A percentile compares a stretch with the other conserved stretches of the same genome.
Conservation (phyloP, 2,329 filamentous ascomycete species). For the Pezicula radicicola region DNA sequence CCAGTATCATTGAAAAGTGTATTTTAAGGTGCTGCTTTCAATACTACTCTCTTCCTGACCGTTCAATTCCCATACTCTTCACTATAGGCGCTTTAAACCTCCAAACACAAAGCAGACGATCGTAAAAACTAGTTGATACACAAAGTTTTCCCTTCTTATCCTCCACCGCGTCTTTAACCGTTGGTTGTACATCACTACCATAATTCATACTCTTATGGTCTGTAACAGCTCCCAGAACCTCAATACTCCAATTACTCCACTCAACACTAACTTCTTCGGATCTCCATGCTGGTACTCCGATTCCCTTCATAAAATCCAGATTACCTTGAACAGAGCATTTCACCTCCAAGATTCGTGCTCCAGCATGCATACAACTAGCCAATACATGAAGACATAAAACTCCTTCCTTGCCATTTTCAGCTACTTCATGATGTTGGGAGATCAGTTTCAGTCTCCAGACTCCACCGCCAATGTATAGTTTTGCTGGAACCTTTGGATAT, state of each 20-base stretch:
- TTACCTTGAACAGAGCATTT: slow-evolving; percentile 15
- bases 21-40: no score
- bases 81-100: slow-evolving; percentile 19
- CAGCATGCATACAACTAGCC: slow-evolving; percentile 93
- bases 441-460: slow-evolving; percentile 83
- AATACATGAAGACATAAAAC: slow-evolving; percentile 51
- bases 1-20: no score
- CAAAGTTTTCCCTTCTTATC: slow-evolving; percentile 33
- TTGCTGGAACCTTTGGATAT: slow-evolving; percentile 53
- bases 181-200: slow-evolving; percentile 67
- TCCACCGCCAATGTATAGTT: slow-evolving; percentile 72
- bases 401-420: slow-evolving; percentile 5
- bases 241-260: slow-evolving; percentile 50
- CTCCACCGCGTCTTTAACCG: slow-evolving; percentile 9
- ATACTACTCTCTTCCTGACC: no score
- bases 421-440: slow-evolving; percentile 9
- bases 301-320: slow-evolving; percentile 14
- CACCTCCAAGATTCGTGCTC: slow-evolving; percentile 62
- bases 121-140: slow-evolving; percentile 76
- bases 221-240: slow-evolving; percentile 69
- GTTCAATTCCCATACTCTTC: no score
- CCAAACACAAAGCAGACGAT: slow-evolving; percentile 69
- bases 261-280: slow-evolving; percentile 20
- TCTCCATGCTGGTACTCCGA: no score
- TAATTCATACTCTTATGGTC: slow-evolving; percentile 97